phyloP scores from a whole-genome alignment of 768 basidiomycete genomes.

The Leucosporidium creatinivorum region DNA sequence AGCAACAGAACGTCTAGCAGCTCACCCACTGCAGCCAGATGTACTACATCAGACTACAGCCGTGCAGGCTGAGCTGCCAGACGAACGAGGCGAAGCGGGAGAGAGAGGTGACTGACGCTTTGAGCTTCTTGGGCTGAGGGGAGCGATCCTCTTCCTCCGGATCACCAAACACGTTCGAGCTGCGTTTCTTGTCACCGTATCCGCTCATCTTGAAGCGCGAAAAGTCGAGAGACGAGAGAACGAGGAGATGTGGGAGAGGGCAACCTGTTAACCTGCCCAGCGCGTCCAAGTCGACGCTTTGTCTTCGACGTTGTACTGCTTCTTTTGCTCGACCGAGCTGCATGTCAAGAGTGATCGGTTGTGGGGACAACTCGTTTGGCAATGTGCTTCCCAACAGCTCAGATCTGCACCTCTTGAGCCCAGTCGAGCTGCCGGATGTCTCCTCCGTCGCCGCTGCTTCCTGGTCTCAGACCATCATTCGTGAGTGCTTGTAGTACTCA shows the following conservation, averaged over 20 bases:
- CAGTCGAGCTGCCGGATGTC: background rate
- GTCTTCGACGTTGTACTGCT: background rate
- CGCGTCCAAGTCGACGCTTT: background rate
- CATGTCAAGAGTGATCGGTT: constrained; percentile 1
- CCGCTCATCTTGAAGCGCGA: background rate
- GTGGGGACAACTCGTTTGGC: constrained; percentile 9
- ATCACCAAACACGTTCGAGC: constrained; percentile 25
- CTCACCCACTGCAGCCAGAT: too few species aligned
- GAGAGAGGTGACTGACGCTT: constrained; percentile 18
- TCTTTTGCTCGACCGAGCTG: too few species aligned
- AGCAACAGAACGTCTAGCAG: too few species aligned
- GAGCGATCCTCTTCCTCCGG: background rate
- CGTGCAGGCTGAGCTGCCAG: too few species aligned
- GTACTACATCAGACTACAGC: too few species aligned
- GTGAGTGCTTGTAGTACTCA: background rate
- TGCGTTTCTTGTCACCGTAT: constrained; percentile 19
- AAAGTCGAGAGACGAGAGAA: background rate
- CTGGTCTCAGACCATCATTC: constrained; percentile 9
- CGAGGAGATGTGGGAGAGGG: background rate
- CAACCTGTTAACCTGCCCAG: background rate
- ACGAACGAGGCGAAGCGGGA: background rate
- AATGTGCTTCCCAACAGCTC: background rate
- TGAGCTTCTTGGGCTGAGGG: constrained; percentile 21
- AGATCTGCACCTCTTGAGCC: background rate
- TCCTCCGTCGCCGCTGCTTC: constrained; percentile 12